Evolutionary conservation across 2,329 filamentous ascomycete genomes (phyloP), one percentile per base, ranked within the genome.

Genomic region (Pseudogymnoascus sp.): DNA sequence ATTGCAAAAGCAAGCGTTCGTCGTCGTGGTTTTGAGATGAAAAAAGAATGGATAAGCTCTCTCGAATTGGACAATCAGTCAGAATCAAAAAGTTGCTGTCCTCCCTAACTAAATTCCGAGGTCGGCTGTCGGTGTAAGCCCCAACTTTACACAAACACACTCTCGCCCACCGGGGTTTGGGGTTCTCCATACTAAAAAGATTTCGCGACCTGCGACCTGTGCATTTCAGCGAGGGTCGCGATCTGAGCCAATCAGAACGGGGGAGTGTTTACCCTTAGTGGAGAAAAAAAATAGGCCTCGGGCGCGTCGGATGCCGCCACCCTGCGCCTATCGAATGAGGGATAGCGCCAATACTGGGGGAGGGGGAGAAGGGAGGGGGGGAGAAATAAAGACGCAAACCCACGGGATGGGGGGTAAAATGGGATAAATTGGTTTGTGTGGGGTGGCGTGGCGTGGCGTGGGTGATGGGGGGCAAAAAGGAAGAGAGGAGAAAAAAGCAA

Each of bases 221-320:
- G 44, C 44, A 19, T 53, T 53, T 16, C 24, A 3, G 26, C 24
- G 26, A 19, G n/a, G 26, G 26, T 31, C 14, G 24, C 44, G 24
- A 3, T 14, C 3, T 53, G 26, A 1, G 4, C 47, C 47, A 53
- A 53, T 53, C 10, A 53, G 4, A 31, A 1, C 1, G 0, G 1
- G 8, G n/a, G n/a, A 19, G 4, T 53, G n/a, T 53, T 33, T 53
- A 53, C 47, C 47, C n/a, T 11, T 16, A 13, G 44, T 21, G 44
- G 13, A 3, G 0, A 7, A 7, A 8, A 8, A 16, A 4, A 26
- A 24, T 26, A 53, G 26, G 47, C 47, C 47, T 53, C 47, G 47
- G 47, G 47, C 47, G 47, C 26, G 47, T 53, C 47, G 47, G 47
- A 53, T 53, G 47, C 47, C 47, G 47, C 47, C 47, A 53, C 47